Evolutionary conservation across 495 filamentous ascomycete genomes (phyloP), one percentile per base, ranked within the genome.

Genomic region (Bacidia rubella): DNA sequence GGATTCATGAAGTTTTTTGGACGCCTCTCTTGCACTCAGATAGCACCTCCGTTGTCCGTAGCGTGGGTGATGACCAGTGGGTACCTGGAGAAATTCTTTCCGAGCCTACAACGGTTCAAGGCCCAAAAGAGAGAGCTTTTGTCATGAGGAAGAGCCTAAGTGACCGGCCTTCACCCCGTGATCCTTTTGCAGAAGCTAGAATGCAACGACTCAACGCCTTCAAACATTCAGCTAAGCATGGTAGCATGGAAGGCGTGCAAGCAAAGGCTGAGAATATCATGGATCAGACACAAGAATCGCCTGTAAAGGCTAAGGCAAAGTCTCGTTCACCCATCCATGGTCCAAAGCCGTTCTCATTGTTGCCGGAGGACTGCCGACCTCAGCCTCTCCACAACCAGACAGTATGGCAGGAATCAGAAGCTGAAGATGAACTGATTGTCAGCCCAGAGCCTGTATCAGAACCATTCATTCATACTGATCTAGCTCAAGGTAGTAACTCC

Each of bases 361-460:
- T 52, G 23, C 39, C 49, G 19, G 24, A 52, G 11, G 49, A 43
- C 23, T 21, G 39, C 12, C 49, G 49, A 19, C 49, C 49, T 42
- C 19, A 24, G 11, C 49, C 32, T 5, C 15, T 41, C n/a, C 7
- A 11, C n/a, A 19, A 1, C 19, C 11, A 21, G 23, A 5, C 39
- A 24, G 20, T 19, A 17, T 32, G 43, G 24, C 12, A 12, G n/a
- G 49, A 52, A n/a, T 22, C 22, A 17, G 23, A 15, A 12, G 21
- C n/a, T 26, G 29, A 42, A 2, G 35, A 52, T 15, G 39, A 39
- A 24, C 17, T 44, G 26, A 24, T 24, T 19, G 21, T 49, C 11
- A 22, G 21, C n/a, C 49, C 49, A 24, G 49, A 52, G 15, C 49
- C 49, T 20, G 12, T 52, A 11, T 21, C 43, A 10, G 43, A 47